Evolutionary conservation across 1,139 yeast genomes (phyloP).

Genomic region (Hansenula anomala): DNA sequence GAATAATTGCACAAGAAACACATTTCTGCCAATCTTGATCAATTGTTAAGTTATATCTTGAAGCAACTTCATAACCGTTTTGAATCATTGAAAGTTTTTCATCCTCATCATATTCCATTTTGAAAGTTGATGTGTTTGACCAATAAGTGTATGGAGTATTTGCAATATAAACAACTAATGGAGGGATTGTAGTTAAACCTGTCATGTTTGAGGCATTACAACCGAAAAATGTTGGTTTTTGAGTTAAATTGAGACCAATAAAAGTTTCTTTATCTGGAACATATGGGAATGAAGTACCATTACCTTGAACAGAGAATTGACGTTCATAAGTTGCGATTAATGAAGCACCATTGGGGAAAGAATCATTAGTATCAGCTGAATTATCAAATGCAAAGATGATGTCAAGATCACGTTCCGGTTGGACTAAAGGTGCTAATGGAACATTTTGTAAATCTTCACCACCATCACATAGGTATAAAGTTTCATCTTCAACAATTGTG

Average conservation of each 20-base stretch:
- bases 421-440: slow-evolving; percentile 74
- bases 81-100: slow-evolving; percentile 59
- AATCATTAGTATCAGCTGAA: slow-evolving; percentile 66
- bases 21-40: slow-evolving; percentile 76
- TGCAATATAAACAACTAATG: slow-evolving; percentile 75
- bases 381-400: slow-evolving; percentile 80
- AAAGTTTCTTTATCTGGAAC: slow-evolving; percentile 77
- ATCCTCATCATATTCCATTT: slow-evolving; percentile 53
- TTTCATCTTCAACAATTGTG: slow-evolving; percentile 36
- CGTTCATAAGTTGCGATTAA: slow-evolving; percentile 62
- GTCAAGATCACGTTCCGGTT: slow-evolving; percentile 68
- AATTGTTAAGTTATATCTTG: slow-evolving; percentile 68
- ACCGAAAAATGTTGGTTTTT: slow-evolving; percentile 80
- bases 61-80: slow-evolving; percentile 77
- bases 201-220: slow-evolving; percentile 71
- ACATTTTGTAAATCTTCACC: slow-evolving; percentile 81
- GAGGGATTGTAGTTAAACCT: slow-evolving; percentile 50
- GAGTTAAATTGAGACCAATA: slow-evolving; percentile 47
- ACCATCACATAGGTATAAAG: slow-evolving; percentile 76
- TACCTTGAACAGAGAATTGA: slow-evolving; percentile 59
- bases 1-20: slow-evolving; percentile 83
- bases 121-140: slow-evolving; percentile 70
- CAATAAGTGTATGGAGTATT: slow-evolving; percentile 65
- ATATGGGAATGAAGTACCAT: slow-evolving; percentile 70
- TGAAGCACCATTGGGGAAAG: slow-evolving; percentile 80